Evolutionary conservation across 2,329 filamentous ascomycete species (phyloP).

Genomic region (Amauroascus niger): DNA sequence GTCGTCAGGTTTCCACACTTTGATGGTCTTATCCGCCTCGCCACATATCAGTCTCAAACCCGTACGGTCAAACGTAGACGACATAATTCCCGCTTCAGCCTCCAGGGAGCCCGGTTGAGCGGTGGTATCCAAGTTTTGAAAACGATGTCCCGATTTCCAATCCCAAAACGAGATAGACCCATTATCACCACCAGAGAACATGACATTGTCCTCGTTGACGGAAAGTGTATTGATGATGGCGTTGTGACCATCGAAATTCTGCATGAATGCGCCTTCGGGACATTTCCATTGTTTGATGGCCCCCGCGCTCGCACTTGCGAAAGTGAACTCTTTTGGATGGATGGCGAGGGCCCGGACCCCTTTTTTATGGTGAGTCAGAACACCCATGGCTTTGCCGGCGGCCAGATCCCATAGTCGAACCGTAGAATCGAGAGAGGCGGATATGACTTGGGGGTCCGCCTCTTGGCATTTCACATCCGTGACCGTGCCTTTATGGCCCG

Average conservation of each 20-base stretch:
- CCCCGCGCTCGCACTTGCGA: slow-evolving; percentile 80
- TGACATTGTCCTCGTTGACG: slow-evolving; percentile 87
- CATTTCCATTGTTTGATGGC: slow-evolving; percentile 99
- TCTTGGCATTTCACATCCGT: slow-evolving; percentile 87
- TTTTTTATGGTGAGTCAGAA: slow-evolving; percentile 97
- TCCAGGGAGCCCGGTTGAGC: slow-evolving; percentile 91
- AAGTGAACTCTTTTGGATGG: slow-evolving; percentile 91
- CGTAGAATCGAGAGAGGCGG: slow-evolving; percentile 81
- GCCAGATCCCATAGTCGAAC: slow-evolving; percentile 92
- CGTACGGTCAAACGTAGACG: slow-evolving; percentile 81
- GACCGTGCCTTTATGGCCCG: slow-evolving; percentile 84
- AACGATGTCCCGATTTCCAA: slow-evolving; percentile 92
- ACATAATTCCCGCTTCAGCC: slow-evolving; percentile 91
- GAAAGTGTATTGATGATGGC: slow-evolving; percentile 89
- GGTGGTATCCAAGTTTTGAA: slow-evolving; percentile 79
- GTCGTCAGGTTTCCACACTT: slow-evolving; percentile 94
- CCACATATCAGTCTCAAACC: slow-evolving; percentile 84
- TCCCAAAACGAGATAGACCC: slow-evolving; percentile 98
- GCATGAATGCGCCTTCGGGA: slow-evolving; percentile 96
- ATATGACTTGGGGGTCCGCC: slow-evolving; percentile 91
- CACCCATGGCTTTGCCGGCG: slow-evolving; percentile 90
- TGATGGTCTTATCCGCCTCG: slow-evolving; percentile 96
- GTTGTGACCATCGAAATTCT: slow-evolving; percentile 96
- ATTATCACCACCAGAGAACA: slow-evolving; percentile 93
- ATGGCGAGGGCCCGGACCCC: slow-evolving; percentile 74